Base-by-base conservation (phyloP, 305 asterid genomes). In the Fraxinus platypoda region DNA sequence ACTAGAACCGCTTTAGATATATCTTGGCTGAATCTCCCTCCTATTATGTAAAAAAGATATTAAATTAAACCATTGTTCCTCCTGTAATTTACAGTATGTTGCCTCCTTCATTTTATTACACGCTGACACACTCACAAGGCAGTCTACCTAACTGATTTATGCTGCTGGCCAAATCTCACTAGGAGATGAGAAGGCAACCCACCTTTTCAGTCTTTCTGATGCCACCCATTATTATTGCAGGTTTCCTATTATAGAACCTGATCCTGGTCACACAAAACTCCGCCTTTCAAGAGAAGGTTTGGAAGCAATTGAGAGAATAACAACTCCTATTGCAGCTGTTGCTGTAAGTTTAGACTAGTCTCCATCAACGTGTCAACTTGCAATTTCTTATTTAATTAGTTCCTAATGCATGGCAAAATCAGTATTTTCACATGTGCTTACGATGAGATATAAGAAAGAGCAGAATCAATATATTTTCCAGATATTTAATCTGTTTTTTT, bases 261-360 rank as follows among this genome's bases (percentile, higher is more conserved):
- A 93, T 90, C 98, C 97, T 57, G 99, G 98, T 76, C 99, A 96
- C 88, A 94, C 99, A 28, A 96, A 93, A 87, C 98, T 96, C 76
- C 98, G 94, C 43, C 91, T 96, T 84, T 80, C 99, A 83, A 91
- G 93, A 87, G 98, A 88, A 91, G 99, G 99, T 74, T 85, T 96
- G 91, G 92, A 92, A 86, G 97, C 99, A 78, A 93, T 96, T 81
- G 95, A 92, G 95, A 93, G 87, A 85, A 93, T 94, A 81, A 90
- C 92, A 41, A 93, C 91, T 66, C 99, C 99, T 46, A 88, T 96
- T 85, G 95, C 98, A 72, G 97, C 97, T 84, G 95, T 96, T 87
- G 98, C 98, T 79, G 99, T 96, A 91, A 92, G 98, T 74, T 80
- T 87, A 54, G 52, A 82, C 83, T 86, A 30, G 26, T 82, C 23